phyloP scores from a whole-genome alignment of 345 rosid species.

The Moricandia arvensis region DNA sequence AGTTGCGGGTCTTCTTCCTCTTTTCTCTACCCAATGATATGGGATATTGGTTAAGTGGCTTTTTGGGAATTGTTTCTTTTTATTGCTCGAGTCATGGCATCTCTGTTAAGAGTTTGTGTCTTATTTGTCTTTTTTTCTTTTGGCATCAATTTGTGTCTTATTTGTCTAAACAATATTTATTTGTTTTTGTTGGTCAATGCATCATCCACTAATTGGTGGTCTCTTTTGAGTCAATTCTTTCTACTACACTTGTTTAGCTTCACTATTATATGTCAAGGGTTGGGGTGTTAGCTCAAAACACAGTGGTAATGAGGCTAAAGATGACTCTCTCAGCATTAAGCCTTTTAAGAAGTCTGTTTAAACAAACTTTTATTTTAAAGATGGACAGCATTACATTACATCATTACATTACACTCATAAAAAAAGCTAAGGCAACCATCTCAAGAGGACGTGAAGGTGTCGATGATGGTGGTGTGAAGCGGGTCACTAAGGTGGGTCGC shows the following conservation, averaged over 20 bases:
- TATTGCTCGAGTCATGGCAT: neutral
- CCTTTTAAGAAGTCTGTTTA: neutral
- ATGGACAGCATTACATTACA: constrained; percentile 3
- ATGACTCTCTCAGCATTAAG: neutral
- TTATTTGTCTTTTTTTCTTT: constrained; percentile 11
- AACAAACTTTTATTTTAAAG: constrained; percentile 1
- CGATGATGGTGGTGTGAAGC: constrained; percentile 94
- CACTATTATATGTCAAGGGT: neutral
- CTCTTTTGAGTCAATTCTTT: constrained; percentile 3
- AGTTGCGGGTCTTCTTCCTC: constrained; percentile 27
- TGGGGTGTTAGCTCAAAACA: neutral
- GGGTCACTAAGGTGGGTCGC: constrained; percentile 97
- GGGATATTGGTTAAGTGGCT: constrained; percentile 23
- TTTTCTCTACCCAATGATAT: constrained; percentile 17
- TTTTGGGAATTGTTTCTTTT: constrained; percentile 8
- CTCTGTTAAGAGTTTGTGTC: constrained; percentile 15
- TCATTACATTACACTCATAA: neutral
- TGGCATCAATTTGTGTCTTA: neutral
- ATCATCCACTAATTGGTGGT: constrained; percentile 32
- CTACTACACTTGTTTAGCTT: neutral
- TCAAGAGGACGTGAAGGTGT: constrained; percentile 48
- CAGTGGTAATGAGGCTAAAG: neutral
- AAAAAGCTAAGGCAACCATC: neutral
- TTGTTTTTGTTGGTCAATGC: neutral
- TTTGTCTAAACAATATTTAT: neutral